A percentile compares a stretch with the other conserved stretches of the same genome.
phyloP scores from a whole-genome alignment of 2,329 filamentous ascomycete species.

The Macroventuria anomochaeta region DNA sequence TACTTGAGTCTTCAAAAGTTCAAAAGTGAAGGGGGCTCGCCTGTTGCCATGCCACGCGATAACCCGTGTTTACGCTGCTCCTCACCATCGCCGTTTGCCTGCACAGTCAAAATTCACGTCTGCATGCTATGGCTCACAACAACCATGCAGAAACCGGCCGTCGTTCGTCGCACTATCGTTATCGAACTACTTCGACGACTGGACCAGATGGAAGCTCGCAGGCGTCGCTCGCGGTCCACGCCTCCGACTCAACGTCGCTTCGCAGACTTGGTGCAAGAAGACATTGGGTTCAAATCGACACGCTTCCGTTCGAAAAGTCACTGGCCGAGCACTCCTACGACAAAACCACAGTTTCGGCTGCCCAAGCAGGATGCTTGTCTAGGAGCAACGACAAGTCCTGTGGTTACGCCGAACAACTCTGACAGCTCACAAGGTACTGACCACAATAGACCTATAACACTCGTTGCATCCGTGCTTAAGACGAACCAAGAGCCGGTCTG shows the following conservation, averaged over 20 bases:
- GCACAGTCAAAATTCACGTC: conserved; percentile 10
- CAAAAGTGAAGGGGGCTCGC: conserved; percentile 4
- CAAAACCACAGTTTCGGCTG: not conserved
- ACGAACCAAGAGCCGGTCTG: not conserved
- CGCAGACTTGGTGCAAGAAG: not conserved
- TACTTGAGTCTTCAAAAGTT: not conserved
- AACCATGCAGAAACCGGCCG: conserved; percentile 23
- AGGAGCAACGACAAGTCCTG: not conserved
- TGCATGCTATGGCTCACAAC: conserved; percentile 15
- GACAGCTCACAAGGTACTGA: not conserved
- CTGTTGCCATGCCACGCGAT: conserved; percentile 16
- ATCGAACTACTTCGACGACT: conserved; percentile 21
- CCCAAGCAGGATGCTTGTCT: not conserved
- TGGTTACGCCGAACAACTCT: not conserved
- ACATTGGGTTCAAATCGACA: not conserved
- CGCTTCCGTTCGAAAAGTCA: not conserved
- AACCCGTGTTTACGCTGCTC: conserved; percentile 6
- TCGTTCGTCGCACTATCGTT: conserved; percentile 18
- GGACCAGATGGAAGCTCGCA: conserved; percentile 9
- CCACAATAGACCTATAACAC: not conserved
- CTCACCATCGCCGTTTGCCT: conserved; percentile 9
- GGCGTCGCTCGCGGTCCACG: not conserved
- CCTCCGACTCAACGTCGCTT: not conserved
- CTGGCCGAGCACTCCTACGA: not conserved
- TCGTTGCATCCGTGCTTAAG: too few species aligned